Conservation (phyloP, 257 asterid species). For the Euphrasia confusa region DNA sequence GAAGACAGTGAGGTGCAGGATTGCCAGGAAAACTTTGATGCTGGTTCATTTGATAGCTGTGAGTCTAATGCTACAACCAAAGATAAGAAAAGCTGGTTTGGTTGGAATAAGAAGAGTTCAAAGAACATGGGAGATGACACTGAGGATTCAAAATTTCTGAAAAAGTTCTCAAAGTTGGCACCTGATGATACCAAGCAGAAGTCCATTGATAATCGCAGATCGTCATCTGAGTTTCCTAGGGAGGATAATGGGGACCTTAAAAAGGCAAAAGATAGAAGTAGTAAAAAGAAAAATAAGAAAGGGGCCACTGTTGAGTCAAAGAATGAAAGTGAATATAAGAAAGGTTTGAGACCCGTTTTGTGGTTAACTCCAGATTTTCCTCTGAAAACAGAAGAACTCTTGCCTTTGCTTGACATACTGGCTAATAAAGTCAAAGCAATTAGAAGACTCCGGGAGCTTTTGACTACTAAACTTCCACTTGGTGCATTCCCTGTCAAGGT, state of each 20-base stretch:
- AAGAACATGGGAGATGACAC: constrained; percentile 71
- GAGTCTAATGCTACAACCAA: constrained; percentile 71
- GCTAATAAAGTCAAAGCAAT: constrained; percentile 97
- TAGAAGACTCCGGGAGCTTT: constrained; percentile 91
- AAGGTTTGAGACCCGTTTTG: constrained; percentile 89
- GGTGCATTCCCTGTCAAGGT: constrained; percentile 99
- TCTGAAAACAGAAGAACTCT: constrained; percentile 82
- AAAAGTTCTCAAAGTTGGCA: constrained; percentile 73
- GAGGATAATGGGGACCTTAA: constrained; percentile 66
- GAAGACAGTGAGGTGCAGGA: constrained; percentile 71
- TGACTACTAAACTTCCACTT: constrained; percentile 88
- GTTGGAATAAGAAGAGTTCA: constrained; percentile 77
- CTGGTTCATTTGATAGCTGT: constrained; percentile 62
- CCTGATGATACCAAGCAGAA: constrained; percentile 69
- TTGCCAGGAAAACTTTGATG: constrained; percentile 53
- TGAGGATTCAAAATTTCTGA: constrained; percentile 69
- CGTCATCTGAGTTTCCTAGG: constrained; percentile 60
- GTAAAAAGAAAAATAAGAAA: constrained; percentile 93
- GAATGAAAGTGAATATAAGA: constrained; percentile 74
- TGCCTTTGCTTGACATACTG: constrained; percentile 94
- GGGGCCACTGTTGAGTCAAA: constrained; percentile 42
- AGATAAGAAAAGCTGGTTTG: constrained; percentile 94
- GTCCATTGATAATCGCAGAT: constrained; percentile 53
- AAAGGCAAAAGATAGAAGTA: constrained; percentile 70
- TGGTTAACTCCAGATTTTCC: constrained; percentile 99